phyloP scores from a whole-genome alignment of 352 stramenopile genomes.

The Blastocystis sp. region DNA sequence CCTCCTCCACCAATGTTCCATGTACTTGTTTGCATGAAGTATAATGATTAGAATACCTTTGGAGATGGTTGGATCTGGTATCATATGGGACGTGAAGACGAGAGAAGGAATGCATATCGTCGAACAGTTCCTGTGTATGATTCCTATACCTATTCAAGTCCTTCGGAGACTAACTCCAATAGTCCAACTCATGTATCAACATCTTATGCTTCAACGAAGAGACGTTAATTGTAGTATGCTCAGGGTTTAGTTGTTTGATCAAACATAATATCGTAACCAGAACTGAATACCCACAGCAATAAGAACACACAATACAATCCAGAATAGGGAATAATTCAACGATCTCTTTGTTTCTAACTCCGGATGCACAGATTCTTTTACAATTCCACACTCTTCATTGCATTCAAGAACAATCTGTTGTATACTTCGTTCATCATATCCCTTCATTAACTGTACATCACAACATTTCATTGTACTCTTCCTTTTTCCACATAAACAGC shows the following conservation, averaged over 20 bases:
- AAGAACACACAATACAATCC: background rate
- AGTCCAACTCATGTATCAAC: slow-evolving; percentile 47
- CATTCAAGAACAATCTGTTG: slow-evolving; percentile 15
- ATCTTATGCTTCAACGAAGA: slow-evolving; percentile 36
- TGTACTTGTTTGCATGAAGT: background rate
- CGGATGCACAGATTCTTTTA: background rate
- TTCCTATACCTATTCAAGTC: background rate
- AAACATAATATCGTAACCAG: background rate
- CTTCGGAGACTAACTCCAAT: background rate
- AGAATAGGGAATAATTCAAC: background rate
- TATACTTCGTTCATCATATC: background rate
- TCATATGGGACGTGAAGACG: background rate
- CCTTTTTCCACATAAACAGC: slow-evolving; percentile 2
- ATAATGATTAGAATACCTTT: slow-evolving; percentile 36
- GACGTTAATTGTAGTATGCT: slow-evolving; percentile 40
- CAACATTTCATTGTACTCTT: background rate
- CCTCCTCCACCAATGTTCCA: slow-evolving; percentile 1
- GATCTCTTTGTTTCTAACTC: background rate
- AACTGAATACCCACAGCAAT: background rate
- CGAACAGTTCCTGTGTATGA: background rate
- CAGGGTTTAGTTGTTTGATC: background rate
- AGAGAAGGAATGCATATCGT: background rate
- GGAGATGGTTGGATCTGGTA: slow-evolving; percentile 62
- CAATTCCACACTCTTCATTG: background rate
- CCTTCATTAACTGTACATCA: background rate